Conservation (phyloP, 768 basidiomycete genomes). For the Tulasnella sp. region DNA sequence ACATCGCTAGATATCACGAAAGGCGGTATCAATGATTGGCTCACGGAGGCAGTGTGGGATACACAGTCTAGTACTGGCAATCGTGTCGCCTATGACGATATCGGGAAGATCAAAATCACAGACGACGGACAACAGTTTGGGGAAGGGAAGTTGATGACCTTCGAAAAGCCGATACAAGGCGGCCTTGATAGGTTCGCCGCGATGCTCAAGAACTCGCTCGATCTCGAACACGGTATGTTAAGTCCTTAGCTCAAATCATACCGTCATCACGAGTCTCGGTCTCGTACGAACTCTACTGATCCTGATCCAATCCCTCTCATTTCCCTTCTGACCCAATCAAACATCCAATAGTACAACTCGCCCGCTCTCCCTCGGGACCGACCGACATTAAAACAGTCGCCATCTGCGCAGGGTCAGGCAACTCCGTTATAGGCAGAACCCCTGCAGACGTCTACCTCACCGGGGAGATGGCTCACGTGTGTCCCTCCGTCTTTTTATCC, state of each 20-base stretch:
- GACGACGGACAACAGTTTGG: slow-evolving; percentile 29
- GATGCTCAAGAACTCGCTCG: slow-evolving; percentile 61
- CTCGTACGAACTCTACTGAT: too few relatives aligned
- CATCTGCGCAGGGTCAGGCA: slow-evolving; percentile 87
- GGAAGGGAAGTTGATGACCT: slow-evolving; percentile 52
- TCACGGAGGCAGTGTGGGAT: slow-evolving; percentile 36
- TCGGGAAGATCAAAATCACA: slow-evolving; percentile 25
- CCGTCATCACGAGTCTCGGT: too few relatives aligned
- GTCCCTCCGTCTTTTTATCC: slow-evolving; percentile 19
- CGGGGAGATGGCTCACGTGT: slow-evolving; percentile 84
- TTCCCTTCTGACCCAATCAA: too few relatives aligned
- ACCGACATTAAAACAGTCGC: slow-evolving; percentile 56
- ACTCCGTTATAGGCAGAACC: slow-evolving; percentile 57
- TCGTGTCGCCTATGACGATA: slow-evolving; percentile 18
- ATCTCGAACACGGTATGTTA: slow-evolving; percentile 45
- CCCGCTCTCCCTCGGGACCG: slow-evolving; percentile 24
- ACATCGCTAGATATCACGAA: slow-evolving; percentile 76
- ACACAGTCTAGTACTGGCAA: too few relatives aligned
- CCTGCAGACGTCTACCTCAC: slow-evolving; percentile 84
- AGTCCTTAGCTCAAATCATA: background rate
- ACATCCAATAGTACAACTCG: slow-evolving; percentile 24
- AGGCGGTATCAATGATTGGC: slow-evolving; percentile 87
- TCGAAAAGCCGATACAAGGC: slow-evolving; percentile 48
- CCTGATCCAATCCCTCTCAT: too few relatives aligned
- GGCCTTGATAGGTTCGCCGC: slow-evolving; percentile 48